phyloP scores from a whole-genome alignment of 768 basidiomycete species.

The Lactarius hatsudake region DNA sequence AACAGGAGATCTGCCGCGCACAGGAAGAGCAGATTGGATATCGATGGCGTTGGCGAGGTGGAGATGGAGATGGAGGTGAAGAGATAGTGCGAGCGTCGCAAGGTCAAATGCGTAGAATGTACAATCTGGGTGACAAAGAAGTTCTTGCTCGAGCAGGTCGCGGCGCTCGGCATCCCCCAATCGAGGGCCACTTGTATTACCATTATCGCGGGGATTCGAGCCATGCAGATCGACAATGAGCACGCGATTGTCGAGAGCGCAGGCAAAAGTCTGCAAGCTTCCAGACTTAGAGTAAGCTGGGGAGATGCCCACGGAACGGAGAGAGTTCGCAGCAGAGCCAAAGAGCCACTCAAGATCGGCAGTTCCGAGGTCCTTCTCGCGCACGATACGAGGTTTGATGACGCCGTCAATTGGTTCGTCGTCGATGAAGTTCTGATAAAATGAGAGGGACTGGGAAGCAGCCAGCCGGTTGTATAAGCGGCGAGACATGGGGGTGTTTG shows the following conservation, averaged over 20 bases:
- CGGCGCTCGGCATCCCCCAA: constrained; percentile 28
- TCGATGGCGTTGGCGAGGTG: constrained; percentile 51
- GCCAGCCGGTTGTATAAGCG: not conserved
- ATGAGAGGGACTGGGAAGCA: not conserved
- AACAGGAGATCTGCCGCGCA: constrained; percentile 39
- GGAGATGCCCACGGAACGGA: constrained; percentile 45
- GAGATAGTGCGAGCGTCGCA: constrained; percentile 46
- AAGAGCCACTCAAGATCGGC: constrained; percentile 27
- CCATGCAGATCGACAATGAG: constrained; percentile 29
- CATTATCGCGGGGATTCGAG: not conserved
- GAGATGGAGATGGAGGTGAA: constrained; percentile 44
- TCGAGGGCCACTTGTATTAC: not conserved
- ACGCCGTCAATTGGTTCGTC: constrained; percentile 26
- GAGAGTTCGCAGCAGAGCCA: constrained; percentile 23
- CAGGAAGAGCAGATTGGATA: constrained; percentile 50
- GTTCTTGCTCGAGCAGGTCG: constrained; percentile 37
- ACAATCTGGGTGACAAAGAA: constrained; percentile 46
- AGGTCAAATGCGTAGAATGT: constrained; percentile 56
- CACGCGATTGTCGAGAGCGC: constrained; percentile 38
- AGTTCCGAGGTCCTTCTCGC: constrained; percentile 29
- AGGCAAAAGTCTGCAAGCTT: constrained; percentile 44
- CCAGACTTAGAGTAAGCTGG: constrained; percentile 47
- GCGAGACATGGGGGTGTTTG: not conserved
- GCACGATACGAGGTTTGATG: constrained; percentile 28
- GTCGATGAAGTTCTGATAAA: constrained; percentile 33